A percentile compares a stretch with the other conserved stretches of the same genome.
Conservation (phyloP, 352 stramenopile species). For the Phytophthora multivora region DNA sequence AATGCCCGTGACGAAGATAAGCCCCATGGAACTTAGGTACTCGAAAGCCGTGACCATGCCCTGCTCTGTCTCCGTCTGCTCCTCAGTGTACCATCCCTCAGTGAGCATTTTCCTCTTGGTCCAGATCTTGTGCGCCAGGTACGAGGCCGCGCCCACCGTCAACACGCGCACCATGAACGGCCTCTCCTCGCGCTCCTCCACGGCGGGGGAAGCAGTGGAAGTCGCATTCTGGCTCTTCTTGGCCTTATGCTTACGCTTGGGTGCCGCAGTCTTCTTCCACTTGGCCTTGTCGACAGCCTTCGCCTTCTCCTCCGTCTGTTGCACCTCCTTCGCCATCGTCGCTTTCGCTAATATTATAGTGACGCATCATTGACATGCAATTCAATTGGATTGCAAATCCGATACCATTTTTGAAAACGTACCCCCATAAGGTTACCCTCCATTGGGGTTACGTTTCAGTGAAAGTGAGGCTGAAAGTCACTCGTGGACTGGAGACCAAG, state of each 20-base stretch:
- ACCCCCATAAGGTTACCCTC: no score
- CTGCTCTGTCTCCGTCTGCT: constrained; percentile 56
- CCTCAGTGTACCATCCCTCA: constrained; percentile 64
- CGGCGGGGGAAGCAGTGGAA: neutral
- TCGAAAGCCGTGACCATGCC: constrained; percentile 78
- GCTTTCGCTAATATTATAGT: neutral
- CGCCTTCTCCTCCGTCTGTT: neutral
- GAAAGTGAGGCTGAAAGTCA: constrained; percentile 21
- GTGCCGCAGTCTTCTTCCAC: constrained; percentile 15
- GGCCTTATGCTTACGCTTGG: constrained; percentile 9
- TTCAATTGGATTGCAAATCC: neutral
- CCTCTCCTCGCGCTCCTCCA: constrained; percentile 24
- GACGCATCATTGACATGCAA: constrained; percentile 18
- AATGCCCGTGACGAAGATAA: constrained; percentile 75
- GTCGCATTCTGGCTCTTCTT: constrained; percentile 16
- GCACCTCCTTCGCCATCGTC: constrained; percentile 1
- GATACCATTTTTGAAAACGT: constrained; percentile 2
- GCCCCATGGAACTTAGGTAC: constrained; percentile 78
- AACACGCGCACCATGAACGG: constrained; percentile 61
- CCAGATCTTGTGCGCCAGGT: constrained; percentile 83
- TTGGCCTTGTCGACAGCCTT: constrained; percentile 6
- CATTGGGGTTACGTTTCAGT: neutral
- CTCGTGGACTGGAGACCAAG: constrained; percentile 28
- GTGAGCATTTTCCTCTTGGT: constrained; percentile 70
- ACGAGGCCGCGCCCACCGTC: constrained; percentile 71